Evolutionary conservation across 495 filamentous ascomycete genomes (phyloP).

Genomic region (Lasiosphaeria ovina): DNA sequence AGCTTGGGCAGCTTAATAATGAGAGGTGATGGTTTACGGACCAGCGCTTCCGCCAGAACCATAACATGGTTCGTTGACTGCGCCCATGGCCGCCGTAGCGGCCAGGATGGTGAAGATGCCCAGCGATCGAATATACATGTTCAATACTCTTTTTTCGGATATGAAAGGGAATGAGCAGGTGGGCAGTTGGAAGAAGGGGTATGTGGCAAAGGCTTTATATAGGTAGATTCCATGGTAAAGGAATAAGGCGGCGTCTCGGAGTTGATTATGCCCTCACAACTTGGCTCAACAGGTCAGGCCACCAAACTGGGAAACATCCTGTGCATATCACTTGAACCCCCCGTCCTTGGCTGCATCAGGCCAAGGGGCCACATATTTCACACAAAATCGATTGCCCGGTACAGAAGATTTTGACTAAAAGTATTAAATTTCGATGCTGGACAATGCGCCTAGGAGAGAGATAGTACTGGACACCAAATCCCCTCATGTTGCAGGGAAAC

Average conservation of each 20-base stretch:
- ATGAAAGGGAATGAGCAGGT: neutral
- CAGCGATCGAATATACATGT: neutral
- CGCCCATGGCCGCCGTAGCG: slow-evolving; percentile 26
- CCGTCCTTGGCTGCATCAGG: neutral
- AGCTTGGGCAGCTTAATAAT: neutral
- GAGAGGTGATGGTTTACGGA: neutral
- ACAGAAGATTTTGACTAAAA: neutral
- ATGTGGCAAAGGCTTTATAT: neutral
- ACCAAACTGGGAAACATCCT: neutral
- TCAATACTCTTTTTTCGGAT: neutral
- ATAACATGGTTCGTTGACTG: slow-evolving; percentile 39
- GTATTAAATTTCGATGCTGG: neutral
- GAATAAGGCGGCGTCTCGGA: neutral
- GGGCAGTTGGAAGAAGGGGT: neutral
- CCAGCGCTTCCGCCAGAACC: slow-evolving; percentile 28
- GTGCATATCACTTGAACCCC: neutral
- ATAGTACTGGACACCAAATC: neutral
- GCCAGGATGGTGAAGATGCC: slow-evolving; percentile 5
- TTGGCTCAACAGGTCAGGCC: neutral
- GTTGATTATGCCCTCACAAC: neutral
- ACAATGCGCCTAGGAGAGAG: neutral
- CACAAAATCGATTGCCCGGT: neutral
- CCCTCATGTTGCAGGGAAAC: neutral
- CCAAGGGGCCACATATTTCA: neutral
- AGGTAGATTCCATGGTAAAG: neutral